Percentiles rank a stretch among this genome's conserved stretches.
Evolutionary conservation across 169 alveolate genomes (phyloP).

Genomic region (Ichthyophthirius multifiliis): DNA sequence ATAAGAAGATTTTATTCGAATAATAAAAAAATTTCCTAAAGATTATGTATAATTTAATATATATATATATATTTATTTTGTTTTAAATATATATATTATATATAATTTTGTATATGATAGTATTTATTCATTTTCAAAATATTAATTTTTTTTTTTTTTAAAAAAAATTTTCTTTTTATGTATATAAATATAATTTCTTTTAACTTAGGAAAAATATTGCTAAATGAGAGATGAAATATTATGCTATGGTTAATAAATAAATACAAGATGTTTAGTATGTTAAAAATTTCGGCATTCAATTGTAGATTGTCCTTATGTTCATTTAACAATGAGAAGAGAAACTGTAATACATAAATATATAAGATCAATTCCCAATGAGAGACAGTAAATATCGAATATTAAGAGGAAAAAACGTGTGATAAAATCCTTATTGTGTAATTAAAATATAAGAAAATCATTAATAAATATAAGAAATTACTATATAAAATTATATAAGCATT

Average conservation of each 20-base stretch:
- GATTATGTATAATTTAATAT: neutral
- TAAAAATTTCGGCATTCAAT: conserved; percentile 1
- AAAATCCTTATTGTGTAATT: no score
- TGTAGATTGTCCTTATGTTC: conserved; percentile 6
- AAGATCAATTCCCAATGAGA: neutral
- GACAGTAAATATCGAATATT: no score
- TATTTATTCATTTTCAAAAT: neutral
- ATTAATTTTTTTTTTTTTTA: neutral
- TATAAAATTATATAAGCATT: no score
- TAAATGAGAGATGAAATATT: neutral
- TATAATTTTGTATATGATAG: no score
- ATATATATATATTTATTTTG: no score
- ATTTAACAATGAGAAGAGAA: neutral
- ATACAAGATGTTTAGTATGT: neutral
- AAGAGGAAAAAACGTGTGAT: no score
- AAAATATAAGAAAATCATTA: no score
- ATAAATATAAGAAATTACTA: no score
- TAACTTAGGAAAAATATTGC: conserved; percentile 11
- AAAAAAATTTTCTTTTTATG: no score
- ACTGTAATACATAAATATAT: neutral
- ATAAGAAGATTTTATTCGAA: neutral
- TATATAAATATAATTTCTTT: no score
- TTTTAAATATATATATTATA: no score
- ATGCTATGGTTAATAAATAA: neutral
- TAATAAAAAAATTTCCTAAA: neutral